Base-by-base conservation (phyloP, 371 early-diverging fungal species). In the Rhizopus stolonifer region DNA sequence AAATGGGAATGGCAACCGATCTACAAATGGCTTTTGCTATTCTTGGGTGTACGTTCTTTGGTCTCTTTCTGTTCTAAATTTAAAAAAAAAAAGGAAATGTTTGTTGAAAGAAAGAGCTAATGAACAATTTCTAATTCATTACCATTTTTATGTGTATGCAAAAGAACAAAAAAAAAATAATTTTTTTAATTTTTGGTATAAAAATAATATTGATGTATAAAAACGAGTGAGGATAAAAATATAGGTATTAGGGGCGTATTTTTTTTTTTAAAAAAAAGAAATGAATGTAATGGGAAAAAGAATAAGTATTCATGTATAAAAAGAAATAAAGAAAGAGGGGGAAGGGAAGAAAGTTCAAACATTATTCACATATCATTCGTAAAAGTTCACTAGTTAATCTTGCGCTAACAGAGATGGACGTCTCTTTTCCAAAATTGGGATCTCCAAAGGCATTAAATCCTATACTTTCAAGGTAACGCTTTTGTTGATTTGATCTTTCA, bases 391-490 rank as follows among this genome's bases (percentile, higher is more conserved):
- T 58, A 3, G 53, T 24, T 14, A 63, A 42, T 32, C 21, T 26
- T n/a, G 60, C 31, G 19, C 26, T 54, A 11, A 40, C 42, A 32
- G 18, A 22, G n/a, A 49, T 38, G 1, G 55, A 14, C 4, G 40
- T 51, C 36, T 50, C 45, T 3, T 50, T 52, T 1, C 60, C 64
- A 57, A 60, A 67, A 6, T 60, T 63, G 2, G 49, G 31, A 19
- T 70, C 74, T 6, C 45, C 64, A 2, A 74, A 36, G 2, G 66
- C 60, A n/a, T 51, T 43, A 23, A 70, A 74, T 9, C 79, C 82
- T 22, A 85, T 64, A 24, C 75, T 79, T 0, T 78, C 76, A n/a
- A 83, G 54, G n/a, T 70, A 66, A 4, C 69, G 63, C 32, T 66
- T 57, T 58, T 75, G 71, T 1, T 64, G 69, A 18, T 60, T 52